Base-by-base conservation (phyloP, 805 yeast genomes). In the Suhomyces pyralidae region DNA sequence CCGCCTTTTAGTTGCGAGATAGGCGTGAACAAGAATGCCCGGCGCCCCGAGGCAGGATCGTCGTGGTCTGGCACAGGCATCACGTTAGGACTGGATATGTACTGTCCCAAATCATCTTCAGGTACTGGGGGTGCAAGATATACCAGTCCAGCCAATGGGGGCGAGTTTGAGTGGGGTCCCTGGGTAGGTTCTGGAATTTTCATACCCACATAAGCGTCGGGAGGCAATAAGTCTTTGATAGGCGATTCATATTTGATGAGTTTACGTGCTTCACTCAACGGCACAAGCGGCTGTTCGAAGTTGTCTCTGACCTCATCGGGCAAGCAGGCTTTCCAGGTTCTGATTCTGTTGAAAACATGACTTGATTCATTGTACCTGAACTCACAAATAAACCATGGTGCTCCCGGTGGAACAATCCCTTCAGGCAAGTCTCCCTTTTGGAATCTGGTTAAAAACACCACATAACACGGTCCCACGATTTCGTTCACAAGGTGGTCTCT, bases 241-340 rank as follows among this genome's bases (percentile, higher is more conserved):
- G 98, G 98, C 5, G 97, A 90, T 50, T 88, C 91, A 62, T 82
- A 84, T 63, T 86, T 85, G 64, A 84, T 84, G 65, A 88, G 78
- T 58, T 82, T 81, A 62, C 92, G 79, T 50, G 88, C 82, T 53
- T 82, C 84, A 51, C 64, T 70, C 48, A 93, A 78, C 7, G 93
- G 91, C 38, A 82, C 82, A 20, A 88, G 83, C 32, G 88, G 87
- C 52, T 73, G 77, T 63, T 92, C 97, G 62, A 89, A 93, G 51
- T 78, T 76, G 58, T 88, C 91, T 62, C 98, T 83, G 46, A 93
- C 88, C 69, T 93, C 98, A 69, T 94, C 98, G 0, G 99, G 99
- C 59, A 94, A 79, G 76, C 98, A 94, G 6, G 97, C 97, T 70
- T 90, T 93, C 99, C 99, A 94, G 2, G 99, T 93, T 65, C 98